Conservation (phyloP, 2,329 filamentous ascomycete genomes). For the Colletotrichum cuscutae region DNA sequence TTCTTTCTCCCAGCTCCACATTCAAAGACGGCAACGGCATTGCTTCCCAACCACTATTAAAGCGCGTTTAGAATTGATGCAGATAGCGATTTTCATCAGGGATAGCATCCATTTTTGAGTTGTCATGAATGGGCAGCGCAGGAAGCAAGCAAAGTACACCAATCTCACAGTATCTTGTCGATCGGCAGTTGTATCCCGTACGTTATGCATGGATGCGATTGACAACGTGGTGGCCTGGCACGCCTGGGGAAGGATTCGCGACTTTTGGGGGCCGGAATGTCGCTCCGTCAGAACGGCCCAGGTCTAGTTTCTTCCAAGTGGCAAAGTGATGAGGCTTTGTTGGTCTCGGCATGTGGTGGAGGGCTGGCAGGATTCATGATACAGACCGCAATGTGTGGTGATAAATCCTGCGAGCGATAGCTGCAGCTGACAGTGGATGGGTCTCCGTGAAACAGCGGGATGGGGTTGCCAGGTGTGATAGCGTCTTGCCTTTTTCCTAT, state of each 20-base stretch:
- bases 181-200: not conserved
- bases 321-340: not conserved
- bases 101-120: not conserved
- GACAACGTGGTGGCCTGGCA: not conserved
- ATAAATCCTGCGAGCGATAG: not conserved
- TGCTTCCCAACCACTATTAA: not conserved
- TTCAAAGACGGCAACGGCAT: not conserved
- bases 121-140: not conserved
- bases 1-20: no score
- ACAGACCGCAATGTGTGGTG: not conserved
- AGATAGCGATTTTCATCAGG: not conserved
- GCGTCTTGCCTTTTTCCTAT: not conserved
- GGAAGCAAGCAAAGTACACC: not conserved
- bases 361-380: not conserved
- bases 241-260: not conserved
- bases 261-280: conserved; percentile 7
- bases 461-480: not conserved
- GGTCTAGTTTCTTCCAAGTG: not conserved
- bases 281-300: not conserved
- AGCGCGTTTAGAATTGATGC: not conserved
- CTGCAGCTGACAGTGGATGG: not conserved
- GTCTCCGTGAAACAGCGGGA: not conserved
- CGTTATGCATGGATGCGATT: conserved; percentile 6
- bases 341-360: conserved; percentile 2
- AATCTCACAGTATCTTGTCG: not conserved